Conservation (phyloP, 176 grass and related monocot species). For the Eleusine coracana region DNA sequence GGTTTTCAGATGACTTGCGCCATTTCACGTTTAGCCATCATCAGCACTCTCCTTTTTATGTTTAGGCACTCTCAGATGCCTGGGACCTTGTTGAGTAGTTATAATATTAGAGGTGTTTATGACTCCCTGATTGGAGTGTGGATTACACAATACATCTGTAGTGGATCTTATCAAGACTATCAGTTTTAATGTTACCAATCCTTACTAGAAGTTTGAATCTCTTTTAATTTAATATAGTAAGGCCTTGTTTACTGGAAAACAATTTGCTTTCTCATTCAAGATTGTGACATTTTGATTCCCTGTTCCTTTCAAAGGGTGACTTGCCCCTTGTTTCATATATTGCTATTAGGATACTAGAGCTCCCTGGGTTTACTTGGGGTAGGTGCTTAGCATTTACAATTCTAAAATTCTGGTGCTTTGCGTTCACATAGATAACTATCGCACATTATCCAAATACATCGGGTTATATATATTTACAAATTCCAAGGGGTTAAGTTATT, state of each 20-base stretch:
- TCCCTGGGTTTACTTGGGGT: constrained; percentile 18
- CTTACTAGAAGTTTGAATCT: constrained; percentile 17
- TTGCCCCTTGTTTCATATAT: constrained; percentile 35
- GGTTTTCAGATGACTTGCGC: constrained; percentile 13
- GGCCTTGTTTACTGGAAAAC: constrained; percentile 25
- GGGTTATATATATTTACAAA: constrained; percentile 21
- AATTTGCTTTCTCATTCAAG: constrained; percentile 30
- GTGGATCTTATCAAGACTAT: constrained; percentile 30
- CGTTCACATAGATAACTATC: constrained; percentile 47
- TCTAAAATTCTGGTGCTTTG: constrained; percentile 46
- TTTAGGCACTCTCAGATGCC: constrained; percentile 5
- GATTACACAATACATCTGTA: constrained; percentile 6
- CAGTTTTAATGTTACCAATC: constrained; percentile 26
- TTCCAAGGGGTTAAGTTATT: constrained; percentile 48
- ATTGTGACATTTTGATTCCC: constrained; percentile 40
- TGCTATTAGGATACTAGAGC: not conserved
- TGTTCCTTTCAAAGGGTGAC: constrained; percentile 38
- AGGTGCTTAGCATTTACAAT: constrained; percentile 33
- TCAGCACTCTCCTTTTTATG: not conserved
- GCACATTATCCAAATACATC: constrained; percentile 39
- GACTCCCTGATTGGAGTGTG: constrained; percentile 31
- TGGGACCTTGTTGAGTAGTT: constrained; percentile 28
- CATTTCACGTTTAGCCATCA: constrained; percentile 31
- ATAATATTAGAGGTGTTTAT: constrained; percentile 25
- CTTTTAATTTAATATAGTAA: constrained; percentile 11